Conservation (phyloP, 1,139 yeast species). For the Geotrichum macrosporum region DNA sequence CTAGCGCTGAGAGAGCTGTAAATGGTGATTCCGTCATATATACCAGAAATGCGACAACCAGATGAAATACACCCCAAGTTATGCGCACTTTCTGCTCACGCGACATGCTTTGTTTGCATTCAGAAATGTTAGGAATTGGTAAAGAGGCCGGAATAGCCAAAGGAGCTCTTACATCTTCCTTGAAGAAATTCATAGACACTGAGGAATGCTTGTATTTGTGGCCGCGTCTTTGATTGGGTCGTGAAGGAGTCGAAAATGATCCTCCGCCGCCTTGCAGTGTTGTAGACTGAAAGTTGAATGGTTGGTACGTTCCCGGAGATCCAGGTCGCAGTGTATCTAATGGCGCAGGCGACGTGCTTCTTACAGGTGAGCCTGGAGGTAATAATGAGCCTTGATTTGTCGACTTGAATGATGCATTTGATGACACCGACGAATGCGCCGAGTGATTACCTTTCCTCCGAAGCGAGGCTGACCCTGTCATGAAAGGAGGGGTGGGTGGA, state of each 20-base stretch:
- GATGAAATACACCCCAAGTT: slow-evolving; percentile 62
- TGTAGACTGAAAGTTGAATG: slow-evolving; percentile 40
- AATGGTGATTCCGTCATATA: slow-evolving; percentile 56
- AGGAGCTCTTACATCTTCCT: slow-evolving; percentile 77
- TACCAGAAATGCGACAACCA: slow-evolving; percentile 51
- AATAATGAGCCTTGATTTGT: slow-evolving; percentile 1
- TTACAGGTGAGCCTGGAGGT: not conserved
- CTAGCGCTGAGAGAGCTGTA: slow-evolving; percentile 67
- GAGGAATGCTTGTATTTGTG: slow-evolving; percentile 95
- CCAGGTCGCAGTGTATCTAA: not conserved
- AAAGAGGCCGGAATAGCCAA: slow-evolving; percentile 69
- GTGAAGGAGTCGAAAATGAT: slow-evolving; percentile 12
- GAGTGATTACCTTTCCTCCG: slow-evolving; percentile 8
- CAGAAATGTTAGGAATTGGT: slow-evolving; percentile 71
- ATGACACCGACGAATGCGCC: slow-evolving; percentile 17
- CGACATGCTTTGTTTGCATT: slow-evolving; percentile 55
- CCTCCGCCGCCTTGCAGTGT: slow-evolving; percentile 29
- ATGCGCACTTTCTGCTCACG: slow-evolving; percentile 53
- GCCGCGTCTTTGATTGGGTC: slow-evolving; percentile 68
- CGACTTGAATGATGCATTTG: slow-evolving; percentile 10
- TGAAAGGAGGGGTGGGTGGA: slow-evolving; percentile 7
- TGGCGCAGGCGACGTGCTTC: not conserved
- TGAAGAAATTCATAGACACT: slow-evolving; percentile 93
- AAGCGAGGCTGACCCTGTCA: not conserved
- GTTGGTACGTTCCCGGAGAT: slow-evolving; percentile 24